Base-by-base conservation (phyloP, 129 eudicot species). In the Flaveria trinervia region DNA sequence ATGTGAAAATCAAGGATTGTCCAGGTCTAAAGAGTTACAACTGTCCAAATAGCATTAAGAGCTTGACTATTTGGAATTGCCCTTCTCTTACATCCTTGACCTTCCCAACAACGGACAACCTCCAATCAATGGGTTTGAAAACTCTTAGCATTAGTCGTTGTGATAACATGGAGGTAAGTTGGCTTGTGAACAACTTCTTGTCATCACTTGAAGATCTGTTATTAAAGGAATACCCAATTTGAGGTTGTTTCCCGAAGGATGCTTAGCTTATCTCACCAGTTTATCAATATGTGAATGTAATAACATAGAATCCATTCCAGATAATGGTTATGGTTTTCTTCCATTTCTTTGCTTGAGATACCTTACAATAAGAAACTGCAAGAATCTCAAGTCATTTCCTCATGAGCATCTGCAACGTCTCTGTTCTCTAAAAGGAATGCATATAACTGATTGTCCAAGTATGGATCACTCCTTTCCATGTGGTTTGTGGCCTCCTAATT, bases 281-380 rank as follows among this genome's bases (percentile, higher is more conserved):
- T 60, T 70, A 68, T 15, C 1, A 4, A 30, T 78, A 3, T 16
- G 2, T 1, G 7, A 54, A 18, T 78, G 82, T 71, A 54, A 78
- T 48, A 78, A 70, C 28, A 23, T 78, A 59, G 77, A 79, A 79
- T 79, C 77, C 65, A 79, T 79, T 70, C 82, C 82, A 49, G 55
- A 23, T 0, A 17, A 61, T 2, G 82, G 71, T 60, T 78, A 57
- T 14, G 76, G 71, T 9, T 78, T 78, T 70, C 41, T 56, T 33
- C 65, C 77, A 10, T 2, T 14, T 51, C n/a, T 61, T 71, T 46
- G 72, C 82, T 62, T 79, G 52, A 71, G 54, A 71, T 4, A 20
- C 8, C 82, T 71, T 39, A 0, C 0, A 18, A 79, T 79, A 7
- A 1, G 0, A 0, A 1, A 33, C 13, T 79, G 77, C 66, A 61